Conservation (phyloP, 169 alveolate species). For the Eimeria zaria region DNA sequence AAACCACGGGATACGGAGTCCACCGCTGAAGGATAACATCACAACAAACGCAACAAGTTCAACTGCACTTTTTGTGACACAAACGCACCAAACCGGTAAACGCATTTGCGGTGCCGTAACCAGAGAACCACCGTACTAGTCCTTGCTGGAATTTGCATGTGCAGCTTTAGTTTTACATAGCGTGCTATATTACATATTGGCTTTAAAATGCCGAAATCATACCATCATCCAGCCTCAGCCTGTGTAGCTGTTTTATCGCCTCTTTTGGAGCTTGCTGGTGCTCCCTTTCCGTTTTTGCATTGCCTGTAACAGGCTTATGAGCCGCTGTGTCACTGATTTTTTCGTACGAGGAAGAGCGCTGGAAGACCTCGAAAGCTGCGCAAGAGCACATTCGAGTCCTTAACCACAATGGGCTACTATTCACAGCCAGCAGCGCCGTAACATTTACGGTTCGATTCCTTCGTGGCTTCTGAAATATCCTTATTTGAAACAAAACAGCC, state of each 20-base stretch:
- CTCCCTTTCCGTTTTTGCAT: constrained; percentile 1
- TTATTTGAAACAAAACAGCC: neutral
- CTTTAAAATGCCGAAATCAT: neutral
- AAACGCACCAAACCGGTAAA: neutral
- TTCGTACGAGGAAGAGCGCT: neutral
- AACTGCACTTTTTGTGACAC: neutral
- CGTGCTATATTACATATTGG: neutral
- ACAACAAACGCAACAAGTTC: neutral
- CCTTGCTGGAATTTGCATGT: neutral
- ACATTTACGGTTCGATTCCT: neutral
- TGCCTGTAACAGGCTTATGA: neutral
- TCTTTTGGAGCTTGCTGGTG: constrained; percentile 51
- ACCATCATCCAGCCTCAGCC: constrained; percentile 70
- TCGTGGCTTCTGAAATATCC: neutral
- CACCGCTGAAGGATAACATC: constrained; percentile 29
- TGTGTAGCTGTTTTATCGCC: constrained; percentile 45
- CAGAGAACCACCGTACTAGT: neutral
- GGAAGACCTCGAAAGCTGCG: constrained; percentile 26
- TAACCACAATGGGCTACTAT: neutral
- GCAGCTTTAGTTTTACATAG: neutral
- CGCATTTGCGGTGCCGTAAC: neutral
- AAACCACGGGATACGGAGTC: constrained; percentile 75
- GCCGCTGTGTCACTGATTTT: neutral
- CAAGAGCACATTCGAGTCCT: neutral
- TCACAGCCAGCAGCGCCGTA: neutral